Evolutionary conservation across 345 rosid species (phyloP).

Genomic region (Pelargonium nanum): DNA sequence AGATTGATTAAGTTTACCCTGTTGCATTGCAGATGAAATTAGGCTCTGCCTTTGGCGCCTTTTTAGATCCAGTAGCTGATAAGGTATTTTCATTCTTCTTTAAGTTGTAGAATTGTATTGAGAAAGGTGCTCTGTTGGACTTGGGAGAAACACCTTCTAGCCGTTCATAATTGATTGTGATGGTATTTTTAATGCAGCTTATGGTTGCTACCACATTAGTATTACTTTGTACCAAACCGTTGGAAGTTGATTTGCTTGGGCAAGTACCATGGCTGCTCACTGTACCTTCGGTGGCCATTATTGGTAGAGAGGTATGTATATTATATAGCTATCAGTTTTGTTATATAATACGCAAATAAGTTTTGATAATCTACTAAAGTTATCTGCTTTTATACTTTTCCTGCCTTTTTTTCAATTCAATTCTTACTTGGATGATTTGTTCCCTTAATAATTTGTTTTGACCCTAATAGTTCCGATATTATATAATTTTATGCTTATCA

Average conservation of each 20-base stretch:
- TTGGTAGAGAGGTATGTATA: conserved; percentile 79
- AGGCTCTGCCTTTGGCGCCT: conserved; percentile 91
- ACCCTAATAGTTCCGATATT: neutral
- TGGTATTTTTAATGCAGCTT: conserved; percentile 44
- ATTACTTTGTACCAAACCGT: conserved; percentile 69
- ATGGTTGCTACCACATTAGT: conserved; percentile 97
- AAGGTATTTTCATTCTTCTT: conserved; percentile 40
- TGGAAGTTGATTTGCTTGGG: conserved; percentile 43
- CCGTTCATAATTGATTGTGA: conserved; percentile 9
- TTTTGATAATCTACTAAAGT: neutral
- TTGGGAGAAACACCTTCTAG: no score
- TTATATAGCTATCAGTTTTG: conserved; percentile 1
- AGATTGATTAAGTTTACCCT: neutral
- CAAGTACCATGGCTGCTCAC: conserved; percentile 75
- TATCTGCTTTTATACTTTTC: neutral
- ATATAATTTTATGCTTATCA: no score
- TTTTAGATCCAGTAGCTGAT: conserved; percentile 97
- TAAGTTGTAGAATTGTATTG: neutral
- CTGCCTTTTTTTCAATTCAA: neutral
- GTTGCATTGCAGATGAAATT: conserved; percentile 59
- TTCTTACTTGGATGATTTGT: neutral
- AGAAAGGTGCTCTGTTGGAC: neutral
- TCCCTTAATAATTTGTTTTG: neutral
- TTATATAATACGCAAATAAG: neutral
- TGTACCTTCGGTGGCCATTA: conserved; percentile 79